Conservation (phyloP, 2,329 filamentous ascomycete species). For the Trichoderma aggressivum region DNA sequence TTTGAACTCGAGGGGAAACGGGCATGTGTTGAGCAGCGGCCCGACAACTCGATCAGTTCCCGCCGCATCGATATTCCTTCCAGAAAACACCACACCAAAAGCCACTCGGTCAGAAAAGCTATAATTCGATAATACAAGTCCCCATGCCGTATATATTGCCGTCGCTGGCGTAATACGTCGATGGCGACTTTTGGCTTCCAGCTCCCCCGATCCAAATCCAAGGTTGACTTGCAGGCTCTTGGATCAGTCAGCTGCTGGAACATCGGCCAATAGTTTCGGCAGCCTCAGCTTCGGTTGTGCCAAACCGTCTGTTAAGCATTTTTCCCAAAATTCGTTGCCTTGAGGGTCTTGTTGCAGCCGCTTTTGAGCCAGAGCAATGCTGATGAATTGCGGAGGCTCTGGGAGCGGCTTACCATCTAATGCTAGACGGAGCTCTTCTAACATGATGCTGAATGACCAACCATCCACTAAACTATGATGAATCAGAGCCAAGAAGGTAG, state of each 20-base stretch:
- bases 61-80: background rate
- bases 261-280: background rate
- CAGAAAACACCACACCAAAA: background rate
- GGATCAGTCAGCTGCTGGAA: background rate
- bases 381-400: background rate
- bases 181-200: background rate
- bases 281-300: background rate
- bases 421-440: background rate
- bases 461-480: background rate
- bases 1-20: background rate
- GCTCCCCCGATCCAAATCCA: background rate
- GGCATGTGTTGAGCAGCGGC: background rate
- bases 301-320: background rate
- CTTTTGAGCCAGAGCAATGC: background rate
- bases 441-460: background rate
- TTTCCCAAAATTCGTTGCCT: background rate
- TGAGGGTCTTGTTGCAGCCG: background rate
- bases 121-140: background rate
- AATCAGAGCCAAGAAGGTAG: background rate
- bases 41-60: background rate
- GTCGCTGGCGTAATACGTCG: background rate
- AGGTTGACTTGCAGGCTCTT: background rate
- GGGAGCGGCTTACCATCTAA: background rate
- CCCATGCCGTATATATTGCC: background rate
- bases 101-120: background rate